These are phyloP conservation scores for Clarireedia hainanense DNA, from an alignment of 2,329 filamentous ascomycete species.

Conservation along the genomic window DNA sequence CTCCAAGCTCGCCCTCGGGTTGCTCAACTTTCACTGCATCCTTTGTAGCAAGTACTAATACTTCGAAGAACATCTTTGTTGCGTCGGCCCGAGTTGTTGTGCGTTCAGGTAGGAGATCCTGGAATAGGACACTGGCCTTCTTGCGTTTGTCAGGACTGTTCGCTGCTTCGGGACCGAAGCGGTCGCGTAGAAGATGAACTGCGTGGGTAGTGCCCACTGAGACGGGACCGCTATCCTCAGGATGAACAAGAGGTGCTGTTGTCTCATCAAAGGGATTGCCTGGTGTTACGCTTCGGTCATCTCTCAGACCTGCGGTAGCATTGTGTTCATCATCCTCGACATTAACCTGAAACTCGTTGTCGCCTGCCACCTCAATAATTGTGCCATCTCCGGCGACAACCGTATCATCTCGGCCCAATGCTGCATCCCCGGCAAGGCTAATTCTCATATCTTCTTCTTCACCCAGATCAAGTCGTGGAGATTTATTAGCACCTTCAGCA, in stretches of 20 bases:
- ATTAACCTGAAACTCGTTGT: constrained; percentile 37
- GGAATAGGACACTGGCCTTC: constrained; percentile 75
- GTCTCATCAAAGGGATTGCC: constrained; percentile 71
- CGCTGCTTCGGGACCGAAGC: constrained; percentile 69
- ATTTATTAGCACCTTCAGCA: constrained; percentile 53
- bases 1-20: constrained; percentile 61
- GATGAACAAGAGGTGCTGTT: constrained; percentile 65
- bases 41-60: constrained; percentile 91
- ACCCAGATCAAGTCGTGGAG: constrained; percentile 56
- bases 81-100: constrained; percentile 80
- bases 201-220: constrained; percentile 91
- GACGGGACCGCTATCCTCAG: constrained; percentile 76
- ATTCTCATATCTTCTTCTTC: constrained; percentile 47
- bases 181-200: constrained; percentile 85
- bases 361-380: constrained; percentile 55
- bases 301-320: constrained; percentile 35
- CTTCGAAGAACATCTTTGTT: constrained; percentile 99
- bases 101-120: constrained; percentile 78
- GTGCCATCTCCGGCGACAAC: constrained; percentile 48
- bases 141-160: constrained; percentile 64
- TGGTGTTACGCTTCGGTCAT: constrained; percentile 31
- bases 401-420: constrained; percentile 37
- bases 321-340: constrained; percentile 40
- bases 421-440: constrained; percentile 40
- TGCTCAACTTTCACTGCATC: constrained; percentile 98